Base-by-base conservation (phyloP, 1,139 yeast species). In the Taphrina sp. region DNA sequence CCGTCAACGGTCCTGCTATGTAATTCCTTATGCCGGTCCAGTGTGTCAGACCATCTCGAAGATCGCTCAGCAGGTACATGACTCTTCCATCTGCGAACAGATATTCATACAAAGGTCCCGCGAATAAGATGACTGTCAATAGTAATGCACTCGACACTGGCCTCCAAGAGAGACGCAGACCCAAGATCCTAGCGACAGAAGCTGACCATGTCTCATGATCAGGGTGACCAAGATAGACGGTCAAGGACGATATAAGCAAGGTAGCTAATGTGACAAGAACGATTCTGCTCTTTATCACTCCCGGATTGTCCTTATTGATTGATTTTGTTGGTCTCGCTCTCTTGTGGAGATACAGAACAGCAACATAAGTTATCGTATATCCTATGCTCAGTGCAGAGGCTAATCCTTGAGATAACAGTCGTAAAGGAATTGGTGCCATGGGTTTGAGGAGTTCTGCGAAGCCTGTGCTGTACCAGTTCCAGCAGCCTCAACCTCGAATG, bases 1-100 rank as follows among this genome's bases (percentile, higher is more conserved):
- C 99, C 0, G 95, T 83, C 0, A 86, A 57, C 0, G 98, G 98
- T 0, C 95, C 97, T 75, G 59, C 53, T 10, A 61, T 43, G 41
- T 58, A 61, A 42, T 61, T 59, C 22, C 64, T 38, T 35, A 55
- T 12, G 22, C 57, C 49, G 31, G 5, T 24, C 43, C 43, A 57
- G 29, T 22, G 45, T 41, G 23, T 61, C 57, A 44, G 64, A 62
- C 46, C 61, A n/a, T n/a, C n/a, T n/a, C n/a, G n/a, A n/a, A n/a
- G n/a, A n/a, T n/a, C n/a, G n/a, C n/a, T n/a, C n/a, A n/a, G n/a
- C n/a, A n/a, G n/a, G n/a, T n/a, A n/a, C n/a, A n/a, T n/a, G n/a
- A n/a, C n/a, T n/a, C n/a, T n/a, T 52, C 60, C 61, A 38, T 45
- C 63, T 62, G 66, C 68, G 36, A 69, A 60, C 23, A 69, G 43